These are phyloP conservation scores for Pythium utonaiense DNA, from an alignment of 352 stramenopile species.

Conservation along the genomic window DNA sequence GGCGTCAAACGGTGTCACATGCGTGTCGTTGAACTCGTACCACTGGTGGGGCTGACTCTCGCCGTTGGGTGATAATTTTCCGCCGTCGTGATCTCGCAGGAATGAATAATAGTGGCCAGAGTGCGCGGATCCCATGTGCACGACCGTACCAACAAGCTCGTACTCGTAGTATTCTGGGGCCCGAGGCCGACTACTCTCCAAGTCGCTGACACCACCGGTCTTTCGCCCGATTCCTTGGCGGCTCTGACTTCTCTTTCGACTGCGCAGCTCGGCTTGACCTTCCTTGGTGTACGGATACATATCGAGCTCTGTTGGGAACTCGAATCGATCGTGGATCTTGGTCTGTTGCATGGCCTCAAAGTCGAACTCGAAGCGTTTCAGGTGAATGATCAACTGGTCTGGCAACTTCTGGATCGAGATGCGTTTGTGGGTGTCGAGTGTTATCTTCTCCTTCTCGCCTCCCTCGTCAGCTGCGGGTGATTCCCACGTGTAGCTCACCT, in stretches of 20 bases:
- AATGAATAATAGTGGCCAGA: slow-evolving; percentile 91
- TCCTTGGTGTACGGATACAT: slow-evolving; percentile 90
- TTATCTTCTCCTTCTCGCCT: slow-evolving; percentile 61
- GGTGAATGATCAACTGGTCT: slow-evolving; percentile 89
- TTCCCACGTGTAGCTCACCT: slow-evolving; percentile 90
- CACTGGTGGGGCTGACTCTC: slow-evolving; percentile 31
- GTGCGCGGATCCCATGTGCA: slow-evolving; percentile 86
- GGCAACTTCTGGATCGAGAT: slow-evolving; percentile 89
- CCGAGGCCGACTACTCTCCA: slow-evolving; percentile 22
- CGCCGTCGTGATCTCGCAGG: slow-evolving; percentile 56
- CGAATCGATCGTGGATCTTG: slow-evolving; percentile 93
- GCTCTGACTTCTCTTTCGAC: slow-evolving; percentile 14
- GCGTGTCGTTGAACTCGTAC: slow-evolving; percentile 88
- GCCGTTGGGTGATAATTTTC: slow-evolving; percentile 2
- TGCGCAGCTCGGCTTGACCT: slow-evolving; percentile 67
- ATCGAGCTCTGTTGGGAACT: slow-evolving; percentile 89
- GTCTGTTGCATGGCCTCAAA: slow-evolving; percentile 92
- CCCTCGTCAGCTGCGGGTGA: slow-evolving; percentile 23
- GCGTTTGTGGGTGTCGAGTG: slow-evolving; percentile 86
- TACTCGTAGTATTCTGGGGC: slow-evolving; percentile 84
- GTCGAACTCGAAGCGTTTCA: slow-evolving; percentile 96
- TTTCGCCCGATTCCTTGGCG: slow-evolving; percentile 7
- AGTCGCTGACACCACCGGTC: neutral
- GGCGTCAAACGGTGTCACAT: slow-evolving; percentile 75
- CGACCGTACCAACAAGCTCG: slow-evolving; percentile 82